Evolutionary conservation across 2,329 filamentous ascomycete genomes (phyloP), one percentile per base, ranked within the genome.

Genomic region (Dissoconium aciculare): DNA sequence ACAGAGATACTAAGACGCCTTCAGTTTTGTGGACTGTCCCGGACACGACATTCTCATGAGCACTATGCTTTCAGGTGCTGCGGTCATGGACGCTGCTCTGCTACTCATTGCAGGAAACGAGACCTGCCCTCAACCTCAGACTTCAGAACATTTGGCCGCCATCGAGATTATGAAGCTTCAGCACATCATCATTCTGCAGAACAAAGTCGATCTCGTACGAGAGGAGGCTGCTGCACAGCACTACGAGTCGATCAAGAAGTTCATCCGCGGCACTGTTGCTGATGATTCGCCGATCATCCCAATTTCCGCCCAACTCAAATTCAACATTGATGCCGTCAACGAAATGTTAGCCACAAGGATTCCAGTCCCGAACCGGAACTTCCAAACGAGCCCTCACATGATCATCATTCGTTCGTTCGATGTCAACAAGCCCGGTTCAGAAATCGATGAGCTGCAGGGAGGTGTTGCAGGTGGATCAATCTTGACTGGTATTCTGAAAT

Each of bases 21-120:
- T 4, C 36, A 55, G 82, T 11, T 98, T 95, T 57, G 89, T 95
- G 46, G 89, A 95, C 61, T 95, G 89, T 69, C 89, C 89, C 34
- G 89, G 89, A 60, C 89, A 98, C 81, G 89, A 98, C 64, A 98
- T 98, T 84, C 85, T 98, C 58, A 98, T 98, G 89, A 95, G 87
- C 63, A 98, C 89, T 50, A 98, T 98, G 89, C 77, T 98, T 69
- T 98, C 89, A 54, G 89, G 89, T 53, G 89, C 89, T 49, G 89
- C 89, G 42, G 89, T 98, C 71, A 98, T 98, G 89, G 89, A 98
- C 62, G 89, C 89, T 43, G 89, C 89, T 11, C 72, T 98, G 37
- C 74, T 98, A 33, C 70, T 98, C 32, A 94, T 98, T 55, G 89
- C 89, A 39, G 89, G 89, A 57, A 98, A 98, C 65, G 89, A 98